Percentiles rank a stretch among this genome's conserved stretches.
Conservation (phyloP, 306 rosid species). For the Citrullus colocynthis region DNA sequence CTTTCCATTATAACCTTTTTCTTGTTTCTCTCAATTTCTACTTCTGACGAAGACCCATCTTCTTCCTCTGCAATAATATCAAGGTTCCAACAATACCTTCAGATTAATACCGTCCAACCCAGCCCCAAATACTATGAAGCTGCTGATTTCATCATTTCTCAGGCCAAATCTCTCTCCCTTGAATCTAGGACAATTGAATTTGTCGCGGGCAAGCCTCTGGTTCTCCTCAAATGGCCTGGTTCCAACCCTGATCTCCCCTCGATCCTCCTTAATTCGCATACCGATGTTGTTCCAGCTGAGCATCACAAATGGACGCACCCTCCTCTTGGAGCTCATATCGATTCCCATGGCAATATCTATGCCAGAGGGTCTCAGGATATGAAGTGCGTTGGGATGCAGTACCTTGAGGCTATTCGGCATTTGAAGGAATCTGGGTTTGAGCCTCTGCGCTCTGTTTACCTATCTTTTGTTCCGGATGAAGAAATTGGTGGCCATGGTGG, state of each 20-base stretch:
- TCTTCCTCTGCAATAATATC: conserved; percentile 22
- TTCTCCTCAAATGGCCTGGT: conserved; percentile 78
- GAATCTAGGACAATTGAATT: conserved; percentile 52
- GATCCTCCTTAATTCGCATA: conserved; percentile 78
- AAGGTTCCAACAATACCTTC: conserved; percentile 68
- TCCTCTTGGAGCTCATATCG: conserved; percentile 62
- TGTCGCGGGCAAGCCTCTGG: conserved; percentile 45
- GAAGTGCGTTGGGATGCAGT: conserved; percentile 93
- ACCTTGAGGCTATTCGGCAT: conserved; percentile 70
- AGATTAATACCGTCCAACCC: conserved; percentile 77
- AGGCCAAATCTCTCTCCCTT: conserved; percentile 55
- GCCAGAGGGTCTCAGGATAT: conserved; percentile 91
- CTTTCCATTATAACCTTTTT: conserved; percentile 11
- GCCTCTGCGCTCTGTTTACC: conserved; percentile 44
- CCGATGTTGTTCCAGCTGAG: conserved; percentile 77
- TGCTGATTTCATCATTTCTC: conserved; percentile 36
- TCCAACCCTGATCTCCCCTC: conserved; percentile 48
- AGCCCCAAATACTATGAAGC: conserved; percentile 51
- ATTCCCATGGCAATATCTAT: conserved; percentile 28
- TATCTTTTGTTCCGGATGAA: conserved; percentile 76
- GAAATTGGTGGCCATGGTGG: conserved; percentile 85
- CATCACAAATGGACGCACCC: conserved; percentile 55
- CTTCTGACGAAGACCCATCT: not conserved
- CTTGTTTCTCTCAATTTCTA: conserved; percentile 1
- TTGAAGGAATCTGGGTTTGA: conserved; percentile 36